Base-by-base conservation (phyloP, 2,329 filamentous ascomycete species). In the Massarina eburnea region DNA sequence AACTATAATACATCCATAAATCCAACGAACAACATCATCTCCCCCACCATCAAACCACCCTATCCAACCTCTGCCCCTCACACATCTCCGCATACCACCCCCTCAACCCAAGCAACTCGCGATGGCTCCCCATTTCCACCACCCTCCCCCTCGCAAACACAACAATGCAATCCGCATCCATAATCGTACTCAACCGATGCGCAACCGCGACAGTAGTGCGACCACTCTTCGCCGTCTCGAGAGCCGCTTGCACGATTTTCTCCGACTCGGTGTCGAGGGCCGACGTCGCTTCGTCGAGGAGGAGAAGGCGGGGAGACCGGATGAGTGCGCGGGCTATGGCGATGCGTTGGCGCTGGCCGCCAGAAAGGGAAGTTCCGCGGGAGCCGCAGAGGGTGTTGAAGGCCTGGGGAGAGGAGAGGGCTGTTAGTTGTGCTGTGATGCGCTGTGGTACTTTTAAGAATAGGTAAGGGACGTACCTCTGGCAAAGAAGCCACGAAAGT, bases 181-280 rank as follows among this genome's bases (percentile, higher is more conserved):
- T 91, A 53, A 97, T 96, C 0, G 92, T 96, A 63, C 85, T 91
- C 12, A 97, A 76, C 22, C 92, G 80, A 71, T 99, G 94, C 7
- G 94, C 94, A 1, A 99, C 91, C 1, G 92, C 91, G 52, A 97
- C 91, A 0, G 92, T 97, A 81, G 91, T 95, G 34, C 91, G 80
- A 5, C 89, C 89, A 71, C 86, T 86, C 33, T 89, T 87, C 2
- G 90, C 91, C 58, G 85, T 85, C 67, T 96, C 88, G 3, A 94
- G 76, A 0, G 89, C 89, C 0, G 82, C 85, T 68, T 92, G 88
- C 21, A 92, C 88, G 0, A 91, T 83, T 61, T 89, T 85, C 68
- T 92, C 88, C 4, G 61, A 62, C 41, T 66, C 60, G 0, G 66
- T 66, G 43, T 71, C 67, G 1, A 70, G 58, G 8, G 68, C 66